Conservation (phyloP, 1,284 basidiomycete species). For the Ceratobasidium sp. region DNA sequence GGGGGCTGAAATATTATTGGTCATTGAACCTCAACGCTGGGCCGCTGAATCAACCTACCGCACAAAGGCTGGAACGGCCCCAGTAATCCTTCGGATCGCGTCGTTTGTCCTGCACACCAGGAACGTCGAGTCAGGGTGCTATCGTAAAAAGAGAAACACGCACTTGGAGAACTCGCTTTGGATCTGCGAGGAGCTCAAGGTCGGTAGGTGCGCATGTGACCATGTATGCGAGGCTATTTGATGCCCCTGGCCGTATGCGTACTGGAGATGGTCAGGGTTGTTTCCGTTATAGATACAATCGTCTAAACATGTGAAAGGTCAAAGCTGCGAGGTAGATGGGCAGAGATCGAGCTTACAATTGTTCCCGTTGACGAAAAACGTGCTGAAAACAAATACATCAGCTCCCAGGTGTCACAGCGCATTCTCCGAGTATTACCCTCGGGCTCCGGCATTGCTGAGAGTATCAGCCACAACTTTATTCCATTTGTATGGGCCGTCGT, state of each 20-base stretch:
- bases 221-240: conserved; percentile 43
- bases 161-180: conserved; percentile 21
- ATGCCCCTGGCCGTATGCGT: conserved; percentile 41
- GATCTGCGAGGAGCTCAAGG: not conserved
- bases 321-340: not conserved
- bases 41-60: conserved; percentile 12
- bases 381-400: conserved; percentile 15
- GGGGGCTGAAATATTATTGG: conserved; percentile 29
- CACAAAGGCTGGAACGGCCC: conserved; percentile 44
- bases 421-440: conserved; percentile 14
- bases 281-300: conserved; percentile 26
- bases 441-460: conserved; percentile 17
- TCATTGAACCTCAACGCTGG: not conserved
- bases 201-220: conserved; percentile 19
- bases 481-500: conserved; percentile 44
- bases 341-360: conserved; percentile 19
- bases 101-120: conserved; percentile 12
- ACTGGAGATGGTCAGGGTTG: conserved; percentile 30
- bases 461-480: conserved; percentile 12
- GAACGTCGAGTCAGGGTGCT: not conserved
- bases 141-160: not conserved
- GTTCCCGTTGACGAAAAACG: conserved; percentile 41
- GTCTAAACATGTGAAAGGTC: conserved; percentile 4
- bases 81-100: conserved; percentile 36
- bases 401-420: not conserved